phyloP scores from a whole-genome alignment of 805 yeast species.

The Wickerhamomyces tratensis region DNA sequence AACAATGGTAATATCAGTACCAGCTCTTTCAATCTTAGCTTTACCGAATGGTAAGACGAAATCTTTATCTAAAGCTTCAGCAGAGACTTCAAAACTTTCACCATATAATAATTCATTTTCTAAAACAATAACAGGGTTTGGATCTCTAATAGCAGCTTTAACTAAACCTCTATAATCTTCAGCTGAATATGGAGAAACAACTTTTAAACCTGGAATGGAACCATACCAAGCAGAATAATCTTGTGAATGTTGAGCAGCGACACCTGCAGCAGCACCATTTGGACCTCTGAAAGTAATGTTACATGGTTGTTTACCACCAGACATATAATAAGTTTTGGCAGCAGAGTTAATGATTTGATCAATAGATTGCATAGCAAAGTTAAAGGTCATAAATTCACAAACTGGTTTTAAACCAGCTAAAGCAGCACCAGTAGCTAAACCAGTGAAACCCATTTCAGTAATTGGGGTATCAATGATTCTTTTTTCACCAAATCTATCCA shows the following conservation, averaged over 20 bases:
- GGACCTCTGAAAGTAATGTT: constrained; percentile 98
- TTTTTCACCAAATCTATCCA: constrained; percentile 91
- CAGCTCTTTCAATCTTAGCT: constrained; percentile 92
- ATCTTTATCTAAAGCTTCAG: constrained; percentile 83
- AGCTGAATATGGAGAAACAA: constrained; percentile 88
- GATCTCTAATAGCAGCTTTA: constrained; percentile 97
- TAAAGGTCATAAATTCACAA: constrained; percentile 98
- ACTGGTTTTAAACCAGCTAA: constrained; percentile 93
- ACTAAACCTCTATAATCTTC: constrained; percentile 94
- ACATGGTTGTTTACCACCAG: constrained; percentile 98
- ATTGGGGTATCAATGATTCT: constrained; percentile 95
- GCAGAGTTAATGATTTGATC: constrained; percentile 98
- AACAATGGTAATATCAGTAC: constrained; percentile 82
- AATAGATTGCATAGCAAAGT: constrained; percentile 99
- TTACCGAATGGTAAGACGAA: constrained; percentile 88
- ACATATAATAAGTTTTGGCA: constrained; percentile 98
- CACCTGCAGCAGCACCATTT: constrained; percentile 99
- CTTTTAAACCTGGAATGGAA: constrained; percentile 95
- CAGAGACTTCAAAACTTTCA: constrained; percentile 81
- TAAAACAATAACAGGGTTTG: constrained; percentile 92
- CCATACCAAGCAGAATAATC: constrained; percentile 98
- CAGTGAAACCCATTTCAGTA: constrained; percentile 98
- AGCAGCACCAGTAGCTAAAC: constrained; percentile 93
- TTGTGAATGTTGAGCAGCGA: constrained; percentile 99
- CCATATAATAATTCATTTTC: constrained; percentile 96